Percentiles rank a stretch among this genome's conserved stretches.
Evolutionary conservation across 345 rosid genomes (phyloP).

Genomic region (Eucalyptus regnans): DNA sequence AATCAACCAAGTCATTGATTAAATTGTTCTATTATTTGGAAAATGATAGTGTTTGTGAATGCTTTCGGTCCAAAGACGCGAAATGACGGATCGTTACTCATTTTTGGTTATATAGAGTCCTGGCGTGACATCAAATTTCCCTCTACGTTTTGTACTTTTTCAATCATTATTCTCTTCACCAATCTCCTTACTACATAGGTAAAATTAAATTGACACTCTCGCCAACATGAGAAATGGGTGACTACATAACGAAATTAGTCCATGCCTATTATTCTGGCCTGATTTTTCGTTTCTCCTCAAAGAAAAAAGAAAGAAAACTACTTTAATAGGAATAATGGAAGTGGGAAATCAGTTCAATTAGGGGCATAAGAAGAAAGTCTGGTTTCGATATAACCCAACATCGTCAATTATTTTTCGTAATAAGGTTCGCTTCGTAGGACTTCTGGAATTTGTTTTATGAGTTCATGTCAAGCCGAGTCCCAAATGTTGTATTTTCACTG

Average conservation of each 20-base stretch:
- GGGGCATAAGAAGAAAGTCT: background rate
- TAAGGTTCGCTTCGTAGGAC: background rate
- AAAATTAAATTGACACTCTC: background rate
- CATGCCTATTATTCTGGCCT: background rate
- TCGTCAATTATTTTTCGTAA: background rate
- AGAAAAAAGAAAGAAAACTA: background rate
- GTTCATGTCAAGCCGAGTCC: background rate
- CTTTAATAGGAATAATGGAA: background rate
- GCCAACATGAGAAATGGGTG: background rate
- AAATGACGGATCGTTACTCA: background rate
- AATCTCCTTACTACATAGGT: background rate
- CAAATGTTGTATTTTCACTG: background rate
- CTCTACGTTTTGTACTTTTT: background rate
- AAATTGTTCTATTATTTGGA: background rate
- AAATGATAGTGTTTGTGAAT: background rate
- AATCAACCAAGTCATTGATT: background rate
- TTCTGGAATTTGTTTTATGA: background rate
- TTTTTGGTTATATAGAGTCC: background rate
- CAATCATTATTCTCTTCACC: background rate
- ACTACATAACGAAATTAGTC: background rate
- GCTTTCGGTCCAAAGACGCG: background rate
- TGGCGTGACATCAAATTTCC: background rate
- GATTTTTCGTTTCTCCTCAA: background rate
- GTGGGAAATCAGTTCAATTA: background rate
- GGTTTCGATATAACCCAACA: background rate